Evolutionary conservation across 108 stramenopile genomes (phyloP).

Genomic region (Asterionellopsis glacialis): DNA sequence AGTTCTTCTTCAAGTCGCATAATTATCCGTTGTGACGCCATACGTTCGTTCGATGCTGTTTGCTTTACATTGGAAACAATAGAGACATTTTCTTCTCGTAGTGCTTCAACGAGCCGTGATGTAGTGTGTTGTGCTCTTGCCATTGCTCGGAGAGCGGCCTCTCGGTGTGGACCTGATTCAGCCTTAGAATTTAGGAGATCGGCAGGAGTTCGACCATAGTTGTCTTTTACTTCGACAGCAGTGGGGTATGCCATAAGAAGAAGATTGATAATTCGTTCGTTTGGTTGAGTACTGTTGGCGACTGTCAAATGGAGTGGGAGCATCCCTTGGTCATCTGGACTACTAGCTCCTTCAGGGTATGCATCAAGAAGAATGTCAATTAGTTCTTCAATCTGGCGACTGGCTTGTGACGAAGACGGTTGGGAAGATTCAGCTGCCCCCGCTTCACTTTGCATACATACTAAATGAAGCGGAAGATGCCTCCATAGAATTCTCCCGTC

Average conservation of each 20-base stretch:
- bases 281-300: constrained; percentile 22
- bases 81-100: constrained; percentile 37
- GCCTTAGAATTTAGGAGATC: constrained; percentile 21
- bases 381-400: constrained; percentile 15
- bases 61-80: constrained; percentile 34
- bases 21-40: constrained; percentile 45
- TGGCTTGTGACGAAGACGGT: constrained; percentile 15
- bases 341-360: constrained; percentile 40
- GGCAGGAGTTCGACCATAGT: constrained; percentile 32
- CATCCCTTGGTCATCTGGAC: constrained; percentile 77
- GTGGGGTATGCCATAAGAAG: constrained; percentile 62
- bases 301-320: constrained; percentile 65
- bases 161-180: constrained; percentile 27
- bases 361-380: constrained; percentile 43
- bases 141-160: constrained; percentile 42
- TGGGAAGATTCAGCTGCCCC: neutral
- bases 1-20: constrained; percentile 43
- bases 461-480: constrained; percentile 67
- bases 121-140: constrained; percentile 32
- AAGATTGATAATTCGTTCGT: constrained; percentile 49
- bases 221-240: constrained; percentile 52
- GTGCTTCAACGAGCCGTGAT: constrained; percentile 29
- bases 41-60: constrained; percentile 38
- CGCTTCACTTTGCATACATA: constrained; percentile 48
- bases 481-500: constrained; percentile 50